Conservation (phyloP, 164 flowering plant species). For the Macadamia integrifolia region DNA sequence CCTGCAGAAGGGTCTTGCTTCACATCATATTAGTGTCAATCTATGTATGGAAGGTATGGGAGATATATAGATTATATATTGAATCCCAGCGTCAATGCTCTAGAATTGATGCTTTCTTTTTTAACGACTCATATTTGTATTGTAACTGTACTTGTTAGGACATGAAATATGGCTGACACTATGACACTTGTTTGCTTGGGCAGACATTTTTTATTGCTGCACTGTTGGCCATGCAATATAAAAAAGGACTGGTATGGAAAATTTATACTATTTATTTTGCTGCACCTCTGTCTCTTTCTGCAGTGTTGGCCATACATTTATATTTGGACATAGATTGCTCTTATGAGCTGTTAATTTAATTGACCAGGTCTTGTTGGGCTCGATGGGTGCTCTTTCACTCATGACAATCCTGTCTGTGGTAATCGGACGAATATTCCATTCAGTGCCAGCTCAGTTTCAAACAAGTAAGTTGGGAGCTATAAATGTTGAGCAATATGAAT, state of each 20-base stretch:
- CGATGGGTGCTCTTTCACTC: conserved; percentile 92
- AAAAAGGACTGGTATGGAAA: conserved; percentile 69
- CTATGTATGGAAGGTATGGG: background rate
- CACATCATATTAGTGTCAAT: too few relatives aligned
- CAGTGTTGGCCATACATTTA: background rate
- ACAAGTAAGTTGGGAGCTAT: conserved; percentile 59
- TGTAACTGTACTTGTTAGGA: background rate
- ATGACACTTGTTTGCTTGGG: conserved; percentile 10
- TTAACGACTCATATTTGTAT: background rate
- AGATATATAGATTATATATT: background rate
- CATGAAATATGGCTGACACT: background rate
- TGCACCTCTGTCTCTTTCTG: conserved; percentile 6
- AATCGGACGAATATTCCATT: conserved; percentile 84
- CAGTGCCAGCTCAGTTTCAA: conserved; percentile 97
- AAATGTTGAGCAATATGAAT: background rate
- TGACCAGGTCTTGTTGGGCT: conserved; percentile 86
- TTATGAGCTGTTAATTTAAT: background rate
- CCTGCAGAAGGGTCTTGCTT: too few relatives aligned
- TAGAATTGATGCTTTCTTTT: background rate
- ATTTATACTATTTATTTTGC: conserved; percentile 7
- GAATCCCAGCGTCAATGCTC: background rate
- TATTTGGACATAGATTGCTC: background rate
- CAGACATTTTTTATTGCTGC: conserved; percentile 99
- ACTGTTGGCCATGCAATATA: conserved; percentile 94
- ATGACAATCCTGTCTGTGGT: conserved; percentile 92